Evolutionary conservation across 768 basidiomycete species (phyloP), one percentile per base, ranked within the genome.

Genomic region (Epithele typhae): DNA sequence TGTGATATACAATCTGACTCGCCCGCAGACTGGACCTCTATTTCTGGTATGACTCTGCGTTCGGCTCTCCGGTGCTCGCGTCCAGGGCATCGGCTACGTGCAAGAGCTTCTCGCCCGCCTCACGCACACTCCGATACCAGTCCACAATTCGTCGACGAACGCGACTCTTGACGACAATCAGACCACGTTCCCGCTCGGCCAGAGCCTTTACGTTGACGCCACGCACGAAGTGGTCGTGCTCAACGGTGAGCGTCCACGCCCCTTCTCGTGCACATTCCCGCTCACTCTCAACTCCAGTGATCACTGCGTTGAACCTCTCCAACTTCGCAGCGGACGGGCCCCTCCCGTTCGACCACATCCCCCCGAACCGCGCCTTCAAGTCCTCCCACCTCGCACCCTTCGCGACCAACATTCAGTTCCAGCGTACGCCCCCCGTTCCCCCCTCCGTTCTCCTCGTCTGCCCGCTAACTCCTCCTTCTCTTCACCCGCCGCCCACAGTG

Each of bases 161-260:
- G 70, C 82, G 11, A 92, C 91, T 0, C 71, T 93, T 43, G 75
- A 92, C 52, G 76, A 86, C 49, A 80, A 76, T 54, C 68, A 73
- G 0, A 70, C 74, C 15, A 85, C 79, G 0, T 89, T 87, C 76
- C 87, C 87, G 6, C 71, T 91, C 1, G 67, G 75, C 21, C 78
- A 89, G 44, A 76, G 71, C 45, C 61, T 94, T 25, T 94, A 92
- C 48, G 90, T 92, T 6, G 92, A 95, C 60, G 89, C 89, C 5
- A 89, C 87, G 2, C 93, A 94, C 47, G 92, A 95, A 57, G 88
- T 91, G n/a, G 87, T 93, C 32, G 81, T 93, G 0, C 67, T 92
- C n/a, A 86, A 92, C 57, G 78, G 87, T 87, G 51, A 17, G 77
- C 66, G 14, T 22, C 30, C 35, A 30, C 27, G 7, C 27, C 32